Conservation (phyloP, 2,329 filamentous ascomycete species). For the Stagonosporopsis chrysanthemi region DNA sequence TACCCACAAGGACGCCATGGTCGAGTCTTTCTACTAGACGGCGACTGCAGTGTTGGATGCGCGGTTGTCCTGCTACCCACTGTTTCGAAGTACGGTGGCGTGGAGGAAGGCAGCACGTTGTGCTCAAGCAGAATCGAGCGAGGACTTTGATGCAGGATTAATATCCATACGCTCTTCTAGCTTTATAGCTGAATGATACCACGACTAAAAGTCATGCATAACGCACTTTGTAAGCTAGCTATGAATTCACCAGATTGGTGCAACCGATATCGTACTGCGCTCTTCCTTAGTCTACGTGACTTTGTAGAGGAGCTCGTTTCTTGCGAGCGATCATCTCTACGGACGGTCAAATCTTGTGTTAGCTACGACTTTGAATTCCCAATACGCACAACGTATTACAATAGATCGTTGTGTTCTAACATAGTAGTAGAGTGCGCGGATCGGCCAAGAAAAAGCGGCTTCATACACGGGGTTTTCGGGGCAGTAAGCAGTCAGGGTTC, state of each 20-base stretch:
- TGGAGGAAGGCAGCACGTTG: not conserved
- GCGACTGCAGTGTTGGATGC: not conserved
- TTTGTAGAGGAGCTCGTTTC: too few relatives aligned
- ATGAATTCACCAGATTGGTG: not conserved
- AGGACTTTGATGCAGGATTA: slow-evolving; percentile 21
- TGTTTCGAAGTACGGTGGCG: not conserved
- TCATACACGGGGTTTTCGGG: not conserved
- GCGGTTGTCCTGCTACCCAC: slow-evolving; percentile 7
- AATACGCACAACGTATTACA: too few relatives aligned
- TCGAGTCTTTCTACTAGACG: slow-evolving; percentile 94
- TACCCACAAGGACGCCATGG: slow-evolving; percentile 95
- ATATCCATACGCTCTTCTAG: slow-evolving; percentile 29
- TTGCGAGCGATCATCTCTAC: too few relatives aligned
- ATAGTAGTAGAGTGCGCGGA: too few relatives aligned
- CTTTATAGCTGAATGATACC: slow-evolving; percentile 39
- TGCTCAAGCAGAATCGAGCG: slow-evolving; percentile 26
- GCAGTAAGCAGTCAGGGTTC: slow-evolving; percentile 14
- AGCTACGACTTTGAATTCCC: too few relatives aligned
- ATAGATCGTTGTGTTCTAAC: too few relatives aligned
- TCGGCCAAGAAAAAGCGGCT: not conserved
- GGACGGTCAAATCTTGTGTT: too few relatives aligned
- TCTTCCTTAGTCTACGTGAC: not conserved
- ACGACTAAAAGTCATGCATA: slow-evolving; percentile 13
- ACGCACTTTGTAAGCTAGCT: not conserved
- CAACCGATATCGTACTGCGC: not conserved